Evolutionary conservation across 257 asterid species (phyloP).

Genomic region (Petrea volubilis): DNA sequence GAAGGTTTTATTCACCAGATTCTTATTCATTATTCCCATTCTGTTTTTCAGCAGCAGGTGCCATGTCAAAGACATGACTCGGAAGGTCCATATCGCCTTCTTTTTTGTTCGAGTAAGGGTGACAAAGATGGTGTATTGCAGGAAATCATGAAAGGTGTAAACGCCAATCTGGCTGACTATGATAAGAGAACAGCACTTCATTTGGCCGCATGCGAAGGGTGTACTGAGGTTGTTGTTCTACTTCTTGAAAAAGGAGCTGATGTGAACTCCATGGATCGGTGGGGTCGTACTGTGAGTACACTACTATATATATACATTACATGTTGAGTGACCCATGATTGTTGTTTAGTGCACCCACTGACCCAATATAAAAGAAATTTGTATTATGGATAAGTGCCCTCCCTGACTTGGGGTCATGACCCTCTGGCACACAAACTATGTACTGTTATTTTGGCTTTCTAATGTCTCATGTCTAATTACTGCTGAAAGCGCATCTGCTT

Average conservation of each 20-base stretch:
- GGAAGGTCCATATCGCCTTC: slow-evolving; percentile 61
- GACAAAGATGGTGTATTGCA: slow-evolving; percentile 61
- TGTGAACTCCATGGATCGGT: slow-evolving; percentile 60
- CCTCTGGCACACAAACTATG: too few relatives aligned
- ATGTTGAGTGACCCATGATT: too few relatives aligned
- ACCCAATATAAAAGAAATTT: too few relatives aligned
- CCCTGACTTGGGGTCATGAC: too few relatives aligned
- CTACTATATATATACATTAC: background rate
- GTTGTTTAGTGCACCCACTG: too few relatives aligned
- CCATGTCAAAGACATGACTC: slow-evolving; percentile 37
- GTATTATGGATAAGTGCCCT: too few relatives aligned
- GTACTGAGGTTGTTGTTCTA: slow-evolving; percentile 48
- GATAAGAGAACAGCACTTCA: slow-evolving; percentile 73
- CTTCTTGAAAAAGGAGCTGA: slow-evolving; percentile 62
- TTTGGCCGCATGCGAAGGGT: slow-evolving; percentile 68
- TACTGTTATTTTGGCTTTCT: background rate
- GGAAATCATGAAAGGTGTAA: slow-evolving; percentile 53
- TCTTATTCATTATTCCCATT: background rate
- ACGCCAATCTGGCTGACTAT: slow-evolving; percentile 54
- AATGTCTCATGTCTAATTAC: background rate
- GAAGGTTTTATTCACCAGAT: background rate
- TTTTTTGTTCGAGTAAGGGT: slow-evolving; percentile 63
- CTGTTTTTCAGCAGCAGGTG: slow-evolving; percentile 24
- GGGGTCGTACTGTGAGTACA: slow-evolving; percentile 75
- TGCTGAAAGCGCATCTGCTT: background rate